phyloP scores from a whole-genome alignment of 1,284 basidiomycete genomes.

The Marasmius oreades region DNA sequence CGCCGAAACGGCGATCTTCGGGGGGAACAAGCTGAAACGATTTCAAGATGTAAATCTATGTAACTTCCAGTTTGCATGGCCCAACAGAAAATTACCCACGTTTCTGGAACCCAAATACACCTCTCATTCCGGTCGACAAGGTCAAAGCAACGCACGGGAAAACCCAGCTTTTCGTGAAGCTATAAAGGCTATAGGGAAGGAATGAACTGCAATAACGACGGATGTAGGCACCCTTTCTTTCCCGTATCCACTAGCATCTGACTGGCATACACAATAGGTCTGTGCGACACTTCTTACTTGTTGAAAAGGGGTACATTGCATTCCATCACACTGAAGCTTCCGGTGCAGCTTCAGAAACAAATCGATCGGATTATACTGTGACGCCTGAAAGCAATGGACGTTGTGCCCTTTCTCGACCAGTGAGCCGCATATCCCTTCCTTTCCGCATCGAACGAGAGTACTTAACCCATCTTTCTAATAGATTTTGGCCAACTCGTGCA shows the following conservation, averaged over 20 bases:
- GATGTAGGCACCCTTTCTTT: constrained; percentile 31
- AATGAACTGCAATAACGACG: constrained; percentile 44
- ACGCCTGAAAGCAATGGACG: constrained; percentile 34
- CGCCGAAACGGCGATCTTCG: too few relatives aligned
- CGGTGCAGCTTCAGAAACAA: constrained; percentile 34
- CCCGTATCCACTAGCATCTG: not conserved
- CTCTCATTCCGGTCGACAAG: constrained; percentile 40
- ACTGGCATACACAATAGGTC: constrained; percentile 23
- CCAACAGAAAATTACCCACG: constrained; percentile 42
- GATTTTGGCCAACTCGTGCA: not conserved
- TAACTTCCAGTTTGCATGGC: constrained; percentile 27
- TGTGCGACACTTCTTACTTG: constrained; percentile 42
- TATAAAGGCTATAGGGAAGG: constrained; percentile 43
- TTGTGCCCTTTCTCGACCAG: constrained; percentile 41
- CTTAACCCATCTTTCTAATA: not conserved
- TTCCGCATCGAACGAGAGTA: not conserved
- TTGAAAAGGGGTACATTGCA: constrained; percentile 39
- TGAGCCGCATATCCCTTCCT: constrained; percentile 20
- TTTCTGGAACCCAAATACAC: constrained; percentile 38
- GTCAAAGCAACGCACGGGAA: constrained; percentile 49
- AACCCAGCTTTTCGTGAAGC: constrained; percentile 42
- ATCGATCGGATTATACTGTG: constrained; percentile 43
- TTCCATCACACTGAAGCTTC: constrained; percentile 44
- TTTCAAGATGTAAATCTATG: not conserved
- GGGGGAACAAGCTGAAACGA: too few relatives aligned